These are phyloP conservation scores for Chlorella variabilis DNA, from an alignment of 163 green algal species.

Conservation along the genomic window DNA sequence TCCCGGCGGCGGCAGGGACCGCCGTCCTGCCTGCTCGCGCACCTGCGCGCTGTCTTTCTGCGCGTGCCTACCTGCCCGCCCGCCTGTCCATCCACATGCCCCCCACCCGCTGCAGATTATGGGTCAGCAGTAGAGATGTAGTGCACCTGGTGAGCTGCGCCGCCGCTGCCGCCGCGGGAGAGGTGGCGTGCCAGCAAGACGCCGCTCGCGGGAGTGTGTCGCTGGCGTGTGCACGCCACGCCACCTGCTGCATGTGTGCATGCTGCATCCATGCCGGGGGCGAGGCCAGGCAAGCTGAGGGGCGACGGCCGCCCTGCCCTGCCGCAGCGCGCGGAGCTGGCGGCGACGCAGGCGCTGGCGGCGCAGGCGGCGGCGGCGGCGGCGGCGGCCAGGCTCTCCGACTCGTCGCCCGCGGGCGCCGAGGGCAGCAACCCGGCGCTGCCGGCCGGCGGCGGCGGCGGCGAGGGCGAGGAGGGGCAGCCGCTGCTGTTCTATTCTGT, in stretches of 20 bases:
- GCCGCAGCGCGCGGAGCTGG: constrained; percentile 32
- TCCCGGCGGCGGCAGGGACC: background rate
- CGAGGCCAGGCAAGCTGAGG: too few relatives aligned
- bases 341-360: background rate
- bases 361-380: background rate
- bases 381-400: background rate
- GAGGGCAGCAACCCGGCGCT: background rate
- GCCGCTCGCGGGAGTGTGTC: too few relatives aligned
- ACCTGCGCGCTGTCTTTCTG: background rate
- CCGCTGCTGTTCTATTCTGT: constrained; percentile 60
- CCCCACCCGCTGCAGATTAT: constrained; percentile 31
- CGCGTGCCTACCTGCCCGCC: too few relatives aligned
- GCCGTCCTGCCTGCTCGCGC: too few relatives aligned
- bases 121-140: constrained; percentile 26
- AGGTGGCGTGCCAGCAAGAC: too few relatives aligned
- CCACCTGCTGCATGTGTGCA: background rate
- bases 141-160: constrained; percentile 23
- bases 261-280: too few relatives aligned
- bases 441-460: background rate
- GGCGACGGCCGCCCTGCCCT: too few relatives aligned
- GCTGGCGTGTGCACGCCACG: too few relatives aligned
- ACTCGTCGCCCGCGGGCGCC: background rate
- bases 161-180: too few relatives aligned
- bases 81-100: background rate
- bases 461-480: constrained; percentile 2